Percentiles rank a stretch among this genome's conserved stretches.
Evolutionary conservation across 306 rosid species (phyloP).

Genomic region (Ormosia semicastrata): DNA sequence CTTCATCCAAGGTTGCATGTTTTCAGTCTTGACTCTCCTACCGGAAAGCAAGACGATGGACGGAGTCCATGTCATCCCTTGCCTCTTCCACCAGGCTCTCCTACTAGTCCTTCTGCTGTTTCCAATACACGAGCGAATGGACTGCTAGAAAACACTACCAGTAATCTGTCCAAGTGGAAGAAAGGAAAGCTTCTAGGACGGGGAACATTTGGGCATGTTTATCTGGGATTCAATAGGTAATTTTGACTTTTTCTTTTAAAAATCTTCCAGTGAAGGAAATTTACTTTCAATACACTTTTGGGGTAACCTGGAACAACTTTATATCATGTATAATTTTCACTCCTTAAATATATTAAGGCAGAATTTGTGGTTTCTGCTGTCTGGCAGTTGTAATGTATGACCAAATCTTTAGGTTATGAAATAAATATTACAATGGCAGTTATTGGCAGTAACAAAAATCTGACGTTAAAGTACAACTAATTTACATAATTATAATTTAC

Average conservation of each 20-base stretch:
- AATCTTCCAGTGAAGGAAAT: not conserved
- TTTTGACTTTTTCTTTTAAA: not conserved
- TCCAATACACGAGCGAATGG: constrained; percentile 39
- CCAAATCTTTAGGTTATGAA: not conserved
- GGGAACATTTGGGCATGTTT: constrained; percentile 97
- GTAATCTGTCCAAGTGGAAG: constrained; percentile 69
- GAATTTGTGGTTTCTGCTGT: not conserved
- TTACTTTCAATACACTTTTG: constrained; percentile 5
- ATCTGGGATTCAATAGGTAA: constrained; percentile 89
- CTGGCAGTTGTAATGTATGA: not conserved
- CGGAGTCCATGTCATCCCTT: constrained; percentile 73
- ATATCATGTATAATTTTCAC: not conserved
- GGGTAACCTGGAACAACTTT: not conserved
- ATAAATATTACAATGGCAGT: not conserved
- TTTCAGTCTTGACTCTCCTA: constrained; percentile 68
- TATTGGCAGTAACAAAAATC: not conserved
- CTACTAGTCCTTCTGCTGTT: constrained; percentile 78
- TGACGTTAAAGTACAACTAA: not conserved
- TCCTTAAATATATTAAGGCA: constrained; percentile 1
- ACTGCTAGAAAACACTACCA: constrained; percentile 35
- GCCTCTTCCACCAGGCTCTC: constrained; percentile 97
- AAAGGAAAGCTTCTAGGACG: constrained; percentile 96
- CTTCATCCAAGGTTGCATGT: constrained; percentile 60
- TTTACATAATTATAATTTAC: not conserved
- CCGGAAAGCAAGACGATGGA: constrained; percentile 76